Evolutionary conservation across 768 basidiomycete species (phyloP), one percentile per base, ranked within the genome.

Genomic region (Myochromella boudieri): DNA sequence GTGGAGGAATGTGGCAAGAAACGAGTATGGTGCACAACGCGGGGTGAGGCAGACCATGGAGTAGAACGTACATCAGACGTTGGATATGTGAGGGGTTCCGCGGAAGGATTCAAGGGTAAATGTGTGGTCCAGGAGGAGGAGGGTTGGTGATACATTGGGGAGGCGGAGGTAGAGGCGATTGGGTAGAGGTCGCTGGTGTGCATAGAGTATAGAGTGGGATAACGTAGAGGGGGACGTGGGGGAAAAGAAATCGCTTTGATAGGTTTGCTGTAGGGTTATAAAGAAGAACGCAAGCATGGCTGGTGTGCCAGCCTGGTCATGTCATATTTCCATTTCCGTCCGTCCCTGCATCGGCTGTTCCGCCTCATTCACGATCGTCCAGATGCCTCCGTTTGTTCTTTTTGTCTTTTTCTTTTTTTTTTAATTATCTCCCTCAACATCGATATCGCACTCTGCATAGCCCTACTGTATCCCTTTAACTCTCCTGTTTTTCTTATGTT

Each of bases 61-160:
- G 60, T 60, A 50, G 57, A 62, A 32, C 75, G 75, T 37, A 68
- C 37, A 39, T 68, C 65, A 21, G 72, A 75, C 49, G 62, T 62
- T 44, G 68, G 67, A 42, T 67, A 75, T 42, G 63, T 60, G 48
- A 53, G 52, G 42, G 43, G 28, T 46, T 51, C 39, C 29, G 41
- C 48, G 40, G 59, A 43, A 44, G 60, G 29, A 4, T 31, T 52
- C 43, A 61, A 64, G 33, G 53, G 60, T 48, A 46, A 46, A 28
- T 62, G 52, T 27, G 61, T 48, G 8, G 32, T 27, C 15, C 39
- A 43, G 5, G 52, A 56, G 17, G 52, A 48, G 4, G 57, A 56
- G 26, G 55, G 46, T 12, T 44, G 38, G 49, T 46, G 39, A 25
- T 44, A 40, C 51, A 55, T 49, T 44, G 28, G 36, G 26, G 12